These are phyloP conservation scores for Ustilago tritici DNA, from an alignment of 1,284 basidiomycete species.

Conservation along the genomic window DNA sequence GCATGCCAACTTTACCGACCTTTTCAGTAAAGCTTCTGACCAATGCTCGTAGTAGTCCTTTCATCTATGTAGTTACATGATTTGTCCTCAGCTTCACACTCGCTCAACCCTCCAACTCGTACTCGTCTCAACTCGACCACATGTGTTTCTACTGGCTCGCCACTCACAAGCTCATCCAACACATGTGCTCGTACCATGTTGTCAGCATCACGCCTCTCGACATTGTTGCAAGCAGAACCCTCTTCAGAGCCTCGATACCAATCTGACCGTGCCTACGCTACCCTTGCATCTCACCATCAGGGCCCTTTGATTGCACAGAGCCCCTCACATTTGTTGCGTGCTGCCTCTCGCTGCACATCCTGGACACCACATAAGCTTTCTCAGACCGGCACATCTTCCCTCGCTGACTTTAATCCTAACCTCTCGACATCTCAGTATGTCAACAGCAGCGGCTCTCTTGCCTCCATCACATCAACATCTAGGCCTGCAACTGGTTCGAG, in stretches of 20 bases:
- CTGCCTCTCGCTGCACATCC: constrained; percentile 31
- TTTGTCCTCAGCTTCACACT: constrained; percentile 12
- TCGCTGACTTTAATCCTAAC: constrained; percentile 35
- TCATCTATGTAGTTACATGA: too few species aligned
- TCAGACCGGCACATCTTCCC: constrained; percentile 9
- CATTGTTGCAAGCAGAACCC: constrained; percentile 8
- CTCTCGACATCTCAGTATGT: constrained; percentile 1
- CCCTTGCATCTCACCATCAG: constrained; percentile 17
- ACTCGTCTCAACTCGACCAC: constrained; percentile 39
- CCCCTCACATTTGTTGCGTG: constrained; percentile 12
- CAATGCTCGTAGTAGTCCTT: too few species aligned
- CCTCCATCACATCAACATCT: constrained; percentile 9
- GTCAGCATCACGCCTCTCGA: constrained; percentile 23
- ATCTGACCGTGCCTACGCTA: constrained; percentile 28
- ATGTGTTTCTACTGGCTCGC: constrained; percentile 14
- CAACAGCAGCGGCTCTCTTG: background rate
- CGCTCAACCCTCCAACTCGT: constrained; percentile 13
- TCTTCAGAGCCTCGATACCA: constrained; percentile 9
- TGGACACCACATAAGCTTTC: constrained; percentile 37
- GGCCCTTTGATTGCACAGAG: constrained; percentile 13
- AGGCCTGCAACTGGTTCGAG: constrained; percentile 36
- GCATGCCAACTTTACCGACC: too few species aligned
- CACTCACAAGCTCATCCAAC: constrained; percentile 19
- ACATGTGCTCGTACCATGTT: constrained; percentile 37
- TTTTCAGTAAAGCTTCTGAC: too few species aligned